phyloP scores from a whole-genome alignment of 306 rosid species.

The Quercus dentata region DNA sequence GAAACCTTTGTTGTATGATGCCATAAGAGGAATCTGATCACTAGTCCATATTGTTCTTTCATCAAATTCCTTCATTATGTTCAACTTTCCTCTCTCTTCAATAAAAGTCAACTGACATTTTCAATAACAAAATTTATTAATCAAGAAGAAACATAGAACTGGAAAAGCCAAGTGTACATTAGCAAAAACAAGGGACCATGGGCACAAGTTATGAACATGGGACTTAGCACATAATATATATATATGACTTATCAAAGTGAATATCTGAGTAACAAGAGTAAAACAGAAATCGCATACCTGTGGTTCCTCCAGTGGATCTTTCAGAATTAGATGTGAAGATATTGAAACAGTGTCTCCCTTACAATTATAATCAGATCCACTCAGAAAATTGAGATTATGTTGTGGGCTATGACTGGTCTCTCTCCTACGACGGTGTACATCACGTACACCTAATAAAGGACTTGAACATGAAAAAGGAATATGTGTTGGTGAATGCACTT shows the following conservation, averaged over 20 bases:
- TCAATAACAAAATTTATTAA: background rate
- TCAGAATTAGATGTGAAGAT: slow-evolving; percentile 79
- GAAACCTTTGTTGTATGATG: slow-evolving; percentile 85
- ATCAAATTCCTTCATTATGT: slow-evolving; percentile 86
- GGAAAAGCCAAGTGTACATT: slow-evolving; percentile 9
- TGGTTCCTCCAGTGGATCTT: slow-evolving; percentile 82
- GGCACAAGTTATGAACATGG: background rate
- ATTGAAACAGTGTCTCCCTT: slow-evolving; percentile 55
- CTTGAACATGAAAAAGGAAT: slow-evolving; percentile 59
- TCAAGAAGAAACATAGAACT: slow-evolving; percentile 3
- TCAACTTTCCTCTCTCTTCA: slow-evolving; percentile 86
- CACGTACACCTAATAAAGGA: slow-evolving; percentile 55
- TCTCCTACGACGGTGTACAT: slow-evolving; percentile 40
- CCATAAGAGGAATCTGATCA: slow-evolving; percentile 89
- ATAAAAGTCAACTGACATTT: slow-evolving; percentile 58
- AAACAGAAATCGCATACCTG: slow-evolving; percentile 41
- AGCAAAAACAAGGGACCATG: background rate
- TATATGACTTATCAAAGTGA: background rate
- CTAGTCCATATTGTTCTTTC: slow-evolving; percentile 98
- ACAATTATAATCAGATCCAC: slow-evolving; percentile 39
- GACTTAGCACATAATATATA: background rate
- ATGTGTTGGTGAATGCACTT: slow-evolving; percentile 39
- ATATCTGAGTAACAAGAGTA: slow-evolving; percentile 11
- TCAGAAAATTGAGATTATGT: slow-evolving; percentile 20
- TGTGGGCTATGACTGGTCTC: slow-evolving; percentile 42